phyloP scores from a whole-genome alignment of 1,284 basidiomycete species.

The Hemileccinum hortonii region DNA sequence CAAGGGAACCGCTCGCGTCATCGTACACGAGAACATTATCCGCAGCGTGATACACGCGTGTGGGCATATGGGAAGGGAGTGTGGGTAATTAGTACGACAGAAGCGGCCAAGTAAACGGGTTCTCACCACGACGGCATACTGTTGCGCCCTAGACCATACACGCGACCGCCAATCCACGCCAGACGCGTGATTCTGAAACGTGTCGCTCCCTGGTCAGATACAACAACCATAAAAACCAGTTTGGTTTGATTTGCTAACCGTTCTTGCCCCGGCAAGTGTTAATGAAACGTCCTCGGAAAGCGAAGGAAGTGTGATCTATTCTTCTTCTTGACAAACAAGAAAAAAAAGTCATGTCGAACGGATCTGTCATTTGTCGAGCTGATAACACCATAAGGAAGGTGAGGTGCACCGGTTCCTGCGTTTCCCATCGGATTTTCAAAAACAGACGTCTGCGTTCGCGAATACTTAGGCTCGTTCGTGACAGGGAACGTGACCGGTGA shows the following conservation, averaged over 20 bases:
- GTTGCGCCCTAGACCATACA: constrained; percentile 17
- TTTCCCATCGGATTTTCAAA: constrained; percentile 18
- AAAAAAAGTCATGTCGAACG: not conserved
- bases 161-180: constrained; percentile 4
- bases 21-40: not conserved
- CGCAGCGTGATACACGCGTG: constrained; percentile 2
- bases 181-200: constrained; percentile 23
- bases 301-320: constrained; percentile 3
- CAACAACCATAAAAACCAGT: not conserved
- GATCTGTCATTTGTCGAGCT: constrained; percentile 13
- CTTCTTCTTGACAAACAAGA: not conserved
- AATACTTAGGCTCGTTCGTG: constrained; percentile 15
- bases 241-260: constrained; percentile 7
- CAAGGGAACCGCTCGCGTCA: not conserved
- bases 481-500: constrained; percentile 17
- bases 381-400: constrained; percentile 28
- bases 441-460: constrained; percentile 8
- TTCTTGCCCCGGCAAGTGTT: not conserved
- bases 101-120: constrained; percentile 10
- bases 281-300: constrained; percentile 22
- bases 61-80: not conserved
- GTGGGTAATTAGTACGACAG: constrained; percentile 4
- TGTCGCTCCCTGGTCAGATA: constrained; percentile 12
- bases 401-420: constrained; percentile 5
- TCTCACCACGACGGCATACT: constrained; percentile 1